Evolutionary conservation across 2,329 filamentous ascomycete species (phyloP), one percentile per base, ranked within the genome.

Genomic region (Fusarium pseudograminearum): DNA sequence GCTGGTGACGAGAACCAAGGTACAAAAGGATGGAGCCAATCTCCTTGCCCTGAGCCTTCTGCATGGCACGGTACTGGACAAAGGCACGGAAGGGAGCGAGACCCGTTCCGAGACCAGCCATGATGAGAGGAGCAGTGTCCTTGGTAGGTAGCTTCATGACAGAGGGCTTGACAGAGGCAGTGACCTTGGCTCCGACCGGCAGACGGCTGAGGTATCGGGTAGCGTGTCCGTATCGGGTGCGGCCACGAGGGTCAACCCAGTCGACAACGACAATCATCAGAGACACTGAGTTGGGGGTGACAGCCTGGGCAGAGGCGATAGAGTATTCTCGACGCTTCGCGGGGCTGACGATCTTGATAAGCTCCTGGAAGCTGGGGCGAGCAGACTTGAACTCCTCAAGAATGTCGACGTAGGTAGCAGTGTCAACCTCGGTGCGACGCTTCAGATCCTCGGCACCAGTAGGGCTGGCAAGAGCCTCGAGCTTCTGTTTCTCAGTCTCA

Each of bases 61-160:
- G 95, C 89, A 97, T 94, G 51, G 96, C 96, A 61, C 96, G 95
- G 84, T 99, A 96, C 83, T 99, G 96, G 47, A 98, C 92, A 78
- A 99, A 99, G 64, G 96, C 96, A 71, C 96, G 93, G 93, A 99
- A 99, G n/a, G 96, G 96, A 2, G 96, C 96, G 24, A 99, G 90
- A 78, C 96, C 96, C 0, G 96, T 99, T 69, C 96, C 96, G n/a
- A 98, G 91, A 80, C 96, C 96, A 12, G 96, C 96, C 95, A 99
- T 98, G 85, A 99, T 98, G 78, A 99, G 90, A 41, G 96, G 96
- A 48, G 95, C 93, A 38, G 93, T 96, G 73, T 94, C 91, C 78
- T 90, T 91, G 65, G 87, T 83, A 7, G 96, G 96, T n/a, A 99
- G 88, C 84, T 98, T 99, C 96, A 99, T 99, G 72, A 98, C 96